These are phyloP conservation scores for Helianthus annuus DNA, from an alignment of 129 eudicot genomes.

Conservation along the genomic window DNA sequence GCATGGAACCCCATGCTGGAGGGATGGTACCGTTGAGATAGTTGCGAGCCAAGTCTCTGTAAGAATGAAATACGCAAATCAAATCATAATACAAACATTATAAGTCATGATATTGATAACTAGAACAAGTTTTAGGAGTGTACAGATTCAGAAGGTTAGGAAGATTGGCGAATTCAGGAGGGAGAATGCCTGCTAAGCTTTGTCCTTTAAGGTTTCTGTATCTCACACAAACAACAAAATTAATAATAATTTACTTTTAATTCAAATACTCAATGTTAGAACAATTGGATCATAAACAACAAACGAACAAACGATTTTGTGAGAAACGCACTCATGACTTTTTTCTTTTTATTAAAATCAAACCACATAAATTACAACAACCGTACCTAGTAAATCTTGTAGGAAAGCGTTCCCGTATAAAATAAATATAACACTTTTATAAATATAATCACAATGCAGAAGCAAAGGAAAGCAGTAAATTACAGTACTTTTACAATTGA, in stretches of 20 bases:
- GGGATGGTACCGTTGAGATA: constrained; percentile 68
- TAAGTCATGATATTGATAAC: neutral
- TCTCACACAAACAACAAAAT: neutral
- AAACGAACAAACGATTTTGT: too few relatives aligned
- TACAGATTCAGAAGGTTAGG: constrained; percentile 58
- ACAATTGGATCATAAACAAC: too few relatives aligned
- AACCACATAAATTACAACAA: too few relatives aligned
- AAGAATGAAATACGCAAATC: constrained; percentile 9
- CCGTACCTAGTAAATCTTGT: too few relatives aligned
- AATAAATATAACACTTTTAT: too few relatives aligned
- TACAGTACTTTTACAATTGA: too few relatives aligned
- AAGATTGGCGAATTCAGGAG: constrained; percentile 53
- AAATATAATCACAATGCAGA: too few relatives aligned
- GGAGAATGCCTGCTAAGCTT: constrained; percentile 56
- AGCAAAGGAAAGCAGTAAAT: too few relatives aligned
- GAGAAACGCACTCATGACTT: too few relatives aligned
- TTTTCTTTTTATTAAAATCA: too few relatives aligned
- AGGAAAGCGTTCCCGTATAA: too few relatives aligned
- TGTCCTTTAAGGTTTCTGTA: constrained; percentile 66
- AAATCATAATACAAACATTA: neutral
- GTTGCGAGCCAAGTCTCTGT: constrained; percentile 66
- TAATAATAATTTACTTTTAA: neutral
- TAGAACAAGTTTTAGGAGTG: neutral
- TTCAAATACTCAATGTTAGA: neutral
- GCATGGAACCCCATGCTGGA: constrained; percentile 65